Conservation (phyloP, 331 rosid species). For the Rhamnella rubrinervis region DNA sequence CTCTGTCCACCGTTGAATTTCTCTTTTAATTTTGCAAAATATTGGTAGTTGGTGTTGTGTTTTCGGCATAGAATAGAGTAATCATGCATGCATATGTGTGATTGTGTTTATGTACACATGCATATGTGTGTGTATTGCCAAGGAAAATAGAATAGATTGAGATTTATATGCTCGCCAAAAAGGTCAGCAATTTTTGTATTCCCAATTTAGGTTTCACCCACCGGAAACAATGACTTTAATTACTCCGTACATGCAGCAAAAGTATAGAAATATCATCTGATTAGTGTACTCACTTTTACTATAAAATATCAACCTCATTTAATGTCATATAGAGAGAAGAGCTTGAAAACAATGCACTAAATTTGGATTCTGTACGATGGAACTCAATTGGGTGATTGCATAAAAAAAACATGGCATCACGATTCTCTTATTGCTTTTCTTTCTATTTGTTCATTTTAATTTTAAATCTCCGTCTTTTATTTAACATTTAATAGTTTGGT, state of each 20-base stretch:
- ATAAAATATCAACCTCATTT: neutral
- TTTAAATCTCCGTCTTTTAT: no score
- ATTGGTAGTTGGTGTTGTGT: constrained; percentile 8
- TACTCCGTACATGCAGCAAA: no score
- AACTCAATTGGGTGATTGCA: neutral
- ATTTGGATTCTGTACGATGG: constrained; percentile 8
- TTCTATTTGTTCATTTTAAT: no score
- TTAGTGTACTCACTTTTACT: neutral
- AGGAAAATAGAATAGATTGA: neutral
- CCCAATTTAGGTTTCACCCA: constrained; percentile 5
- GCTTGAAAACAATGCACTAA: constrained; percentile 2
- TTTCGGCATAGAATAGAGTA: neutral
- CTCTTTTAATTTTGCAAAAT: constrained; percentile 2
- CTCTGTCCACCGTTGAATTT: neutral
- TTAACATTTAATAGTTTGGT: no score
- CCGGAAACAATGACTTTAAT: no score
- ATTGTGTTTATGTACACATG: no score
- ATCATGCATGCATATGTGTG: neutral
- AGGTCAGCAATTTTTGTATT: neutral
- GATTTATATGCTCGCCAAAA: neutral
- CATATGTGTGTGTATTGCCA: neutral
- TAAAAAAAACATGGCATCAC: neutral
- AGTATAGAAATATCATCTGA: no score
- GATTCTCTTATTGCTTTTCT: no score
- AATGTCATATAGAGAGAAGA: neutral